A percentile compares a stretch with the other conserved stretches of the same genome.
Evolutionary conservation across 2,329 filamentous ascomycete species (phyloP).

Genomic region (Xylaria sp.): DNA sequence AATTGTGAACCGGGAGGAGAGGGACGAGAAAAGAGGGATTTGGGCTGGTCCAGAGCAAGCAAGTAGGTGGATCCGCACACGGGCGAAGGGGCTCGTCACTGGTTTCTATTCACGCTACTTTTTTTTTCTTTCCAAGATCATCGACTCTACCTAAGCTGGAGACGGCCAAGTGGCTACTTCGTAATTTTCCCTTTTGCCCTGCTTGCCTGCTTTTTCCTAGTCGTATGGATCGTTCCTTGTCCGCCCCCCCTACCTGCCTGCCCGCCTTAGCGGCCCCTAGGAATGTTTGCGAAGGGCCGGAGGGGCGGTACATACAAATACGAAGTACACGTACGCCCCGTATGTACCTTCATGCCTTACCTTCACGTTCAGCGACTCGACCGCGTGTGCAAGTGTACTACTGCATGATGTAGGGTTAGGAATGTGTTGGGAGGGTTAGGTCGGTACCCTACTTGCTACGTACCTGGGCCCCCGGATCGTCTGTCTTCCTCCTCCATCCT

Average conservation of each 20-base stretch:
- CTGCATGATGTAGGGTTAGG: too few relatives aligned
- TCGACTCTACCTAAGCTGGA: constrained; percentile 11
- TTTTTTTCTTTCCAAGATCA: constrained; percentile 12
- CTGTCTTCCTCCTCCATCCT: too few relatives aligned
- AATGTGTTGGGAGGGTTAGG: too few relatives aligned
- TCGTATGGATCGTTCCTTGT: neutral
- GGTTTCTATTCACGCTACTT: neutral
- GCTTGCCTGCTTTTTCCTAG: constrained; percentile 3
- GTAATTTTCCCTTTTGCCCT: neutral
- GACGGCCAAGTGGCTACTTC: constrained; percentile 15
- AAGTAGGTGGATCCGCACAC: constrained; percentile 21
- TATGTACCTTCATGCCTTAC: neutral
- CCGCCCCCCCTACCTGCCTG: neutral
- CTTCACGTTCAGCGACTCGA: too few relatives aligned
- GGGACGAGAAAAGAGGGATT: constrained; percentile 7
- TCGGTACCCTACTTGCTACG: too few relatives aligned
- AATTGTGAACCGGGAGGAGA: constrained; percentile 21
- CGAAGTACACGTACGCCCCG: too few relatives aligned
- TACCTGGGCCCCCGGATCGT: too few relatives aligned
- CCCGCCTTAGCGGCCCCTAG: neutral
- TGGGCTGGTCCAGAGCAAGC: constrained; percentile 2
- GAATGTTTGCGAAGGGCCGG: neutral
- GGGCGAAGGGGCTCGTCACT: constrained; percentile 20
- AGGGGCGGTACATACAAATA: too few relatives aligned
- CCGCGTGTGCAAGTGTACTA: too few relatives aligned